phyloP scores from a whole-genome alignment of 2,329 filamentous ascomycete species.

The Phialocephala sp. region DNA sequence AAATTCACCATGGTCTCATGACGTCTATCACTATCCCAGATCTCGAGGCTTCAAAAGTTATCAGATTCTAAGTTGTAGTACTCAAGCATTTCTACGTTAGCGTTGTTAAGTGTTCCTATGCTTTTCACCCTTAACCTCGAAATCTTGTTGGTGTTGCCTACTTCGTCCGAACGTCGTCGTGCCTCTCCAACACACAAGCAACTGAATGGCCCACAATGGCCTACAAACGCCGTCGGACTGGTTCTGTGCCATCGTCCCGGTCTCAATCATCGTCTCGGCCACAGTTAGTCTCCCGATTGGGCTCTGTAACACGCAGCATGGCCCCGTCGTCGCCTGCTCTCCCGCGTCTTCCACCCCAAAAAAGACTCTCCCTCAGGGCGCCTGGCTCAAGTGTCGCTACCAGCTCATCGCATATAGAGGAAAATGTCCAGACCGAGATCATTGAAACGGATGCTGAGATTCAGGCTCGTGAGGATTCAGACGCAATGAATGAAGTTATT shows the following conservation, averaged over 20 bases:
- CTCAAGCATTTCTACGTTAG: neutral
- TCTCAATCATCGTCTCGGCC: constrained; percentile 25
- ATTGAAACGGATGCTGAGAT: constrained; percentile 42
- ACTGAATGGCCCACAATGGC: constrained; percentile 31
- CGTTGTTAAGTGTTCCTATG: neutral
- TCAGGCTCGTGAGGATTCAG: constrained; percentile 49
- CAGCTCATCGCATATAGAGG: constrained; percentile 19
- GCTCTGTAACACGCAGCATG: constrained; percentile 27
- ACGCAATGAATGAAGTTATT: constrained; percentile 69
- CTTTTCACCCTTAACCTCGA: neutral
- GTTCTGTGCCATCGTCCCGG: constrained; percentile 20
- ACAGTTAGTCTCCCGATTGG: constrained; percentile 29
- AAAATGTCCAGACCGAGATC: constrained; percentile 18
- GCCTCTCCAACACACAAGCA: neutral
- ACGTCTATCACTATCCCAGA: neutral
- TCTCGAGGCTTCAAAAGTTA: neutral
- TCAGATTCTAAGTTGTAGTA: neutral
- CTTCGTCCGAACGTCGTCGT: neutral
- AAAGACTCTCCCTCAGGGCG: constrained; percentile 31
- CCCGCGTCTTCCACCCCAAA: constrained; percentile 26
- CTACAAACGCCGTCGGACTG: constrained; percentile 37
- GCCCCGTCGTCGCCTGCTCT: constrained; percentile 30
- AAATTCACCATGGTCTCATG: neutral
- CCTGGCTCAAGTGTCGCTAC: constrained; percentile 20
- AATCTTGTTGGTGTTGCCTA: neutral